Evolutionary conservation across 345 rosid species (phyloP), one percentile per base, ranked within the genome.

Genomic region (Odontarrhena argentea): DNA sequence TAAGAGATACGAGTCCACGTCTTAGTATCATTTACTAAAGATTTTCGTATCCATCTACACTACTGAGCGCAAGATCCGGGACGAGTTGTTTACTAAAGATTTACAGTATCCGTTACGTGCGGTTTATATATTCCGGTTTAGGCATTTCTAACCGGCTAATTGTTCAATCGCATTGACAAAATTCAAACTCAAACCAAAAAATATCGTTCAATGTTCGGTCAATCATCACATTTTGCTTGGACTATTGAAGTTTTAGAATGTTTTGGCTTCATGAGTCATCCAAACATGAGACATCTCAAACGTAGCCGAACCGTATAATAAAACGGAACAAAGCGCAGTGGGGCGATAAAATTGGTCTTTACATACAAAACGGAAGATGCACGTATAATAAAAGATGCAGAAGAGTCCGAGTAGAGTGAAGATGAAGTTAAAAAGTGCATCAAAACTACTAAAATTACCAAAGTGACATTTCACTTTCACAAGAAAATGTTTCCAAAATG

Each of bases 381-480:
- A 59, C 52, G 66, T 59, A 59, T 70, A 41, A 24, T 52, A 64
- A 50, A 60, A 69, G 40, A 54, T 62, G 63, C 47, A 47, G 63
- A 41, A 6, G 40, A 14, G 15, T 3, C 7, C 3, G 36, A 32
- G 36, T 1, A 5, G 6, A 62, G 45, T 35, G 30, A 7, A 61
- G 42, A 44, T 6, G 26, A 55, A 50, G 40, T 38, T 55, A 46
- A 46, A 46, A 61, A 55, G 63, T 70, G 63, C 63, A 62, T 63
- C 63, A 62, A 54, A 63, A 63, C 56, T 36, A 55, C 75, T 71
- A 71, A 55, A 63, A 46, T 55, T 63, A 42, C 69, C 55, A 37
- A 71, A 46, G 69, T 63, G 56, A 65, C 70, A 49, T 48, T 64
- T 65, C 52, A 72, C 32, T 72, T 49, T 65, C 60, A 65, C 66